Evolutionary conservation across 1,284 basidiomycete genomes (phyloP).

Genomic region (Moesziomyces antarcticus): DNA sequence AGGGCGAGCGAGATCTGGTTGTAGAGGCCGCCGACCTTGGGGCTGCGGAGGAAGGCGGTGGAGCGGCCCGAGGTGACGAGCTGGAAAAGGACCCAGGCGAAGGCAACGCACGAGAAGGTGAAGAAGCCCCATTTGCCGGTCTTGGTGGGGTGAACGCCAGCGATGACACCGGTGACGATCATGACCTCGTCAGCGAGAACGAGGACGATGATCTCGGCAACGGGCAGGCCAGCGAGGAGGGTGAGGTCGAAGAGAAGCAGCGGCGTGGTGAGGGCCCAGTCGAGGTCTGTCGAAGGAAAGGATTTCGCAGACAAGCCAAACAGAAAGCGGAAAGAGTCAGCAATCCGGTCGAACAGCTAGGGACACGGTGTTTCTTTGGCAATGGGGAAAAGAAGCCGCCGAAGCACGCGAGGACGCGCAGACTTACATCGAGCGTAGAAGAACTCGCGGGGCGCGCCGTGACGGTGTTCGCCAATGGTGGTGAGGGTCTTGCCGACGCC

Average conservation of each 20-base stretch:
- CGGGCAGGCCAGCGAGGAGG: slow-evolving; percentile 55
- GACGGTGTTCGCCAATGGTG: slow-evolving; percentile 27
- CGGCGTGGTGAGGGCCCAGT: slow-evolving; percentile 57
- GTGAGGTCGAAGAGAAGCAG: slow-evolving; percentile 59
- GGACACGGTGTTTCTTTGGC: neutral
- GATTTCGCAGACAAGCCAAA: neutral
- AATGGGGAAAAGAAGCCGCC: no score
- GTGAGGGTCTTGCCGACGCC: slow-evolving; percentile 50
- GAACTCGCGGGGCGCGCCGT: slow-evolving; percentile 40
- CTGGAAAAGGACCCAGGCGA: slow-evolving; percentile 46
- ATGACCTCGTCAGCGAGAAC: slow-evolving; percentile 55
- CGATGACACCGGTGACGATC: slow-evolving; percentile 57
- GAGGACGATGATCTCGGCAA: slow-evolving; percentile 55
- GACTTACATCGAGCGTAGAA: slow-evolving; percentile 56
- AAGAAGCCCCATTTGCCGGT: slow-evolving; percentile 58
- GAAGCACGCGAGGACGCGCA: no score
- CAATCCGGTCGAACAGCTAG: neutral
- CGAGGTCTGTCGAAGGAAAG: slow-evolving; percentile 37
- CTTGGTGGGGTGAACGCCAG: slow-evolving; percentile 55
- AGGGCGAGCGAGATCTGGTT: slow-evolving; percentile 58
- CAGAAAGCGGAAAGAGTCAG: slow-evolving; percentile 2
- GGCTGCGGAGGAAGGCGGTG: slow-evolving; percentile 53
- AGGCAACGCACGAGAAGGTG: slow-evolving; percentile 50
- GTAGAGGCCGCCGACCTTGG: slow-evolving; percentile 59
- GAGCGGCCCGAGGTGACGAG: slow-evolving; percentile 52